Conservation (phyloP, 148 eudicot genomes). For the Silene uniflora region DNA sequence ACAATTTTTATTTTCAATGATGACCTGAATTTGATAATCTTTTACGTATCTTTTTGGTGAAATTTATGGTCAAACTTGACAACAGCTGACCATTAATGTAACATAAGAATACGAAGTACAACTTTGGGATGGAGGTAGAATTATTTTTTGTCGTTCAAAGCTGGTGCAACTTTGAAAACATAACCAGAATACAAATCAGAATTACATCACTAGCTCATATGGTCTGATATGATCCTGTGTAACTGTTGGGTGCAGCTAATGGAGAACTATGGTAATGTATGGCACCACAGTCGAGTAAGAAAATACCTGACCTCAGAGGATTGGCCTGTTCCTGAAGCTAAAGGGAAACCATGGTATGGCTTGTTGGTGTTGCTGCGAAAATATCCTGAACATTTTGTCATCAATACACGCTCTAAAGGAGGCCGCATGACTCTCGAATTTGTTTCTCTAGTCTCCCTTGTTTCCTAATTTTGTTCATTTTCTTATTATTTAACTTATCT, state of each 20-base stretch:
- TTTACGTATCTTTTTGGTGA: no score
- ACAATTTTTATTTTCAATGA: no score
- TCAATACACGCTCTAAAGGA: slow-evolving; percentile 83
- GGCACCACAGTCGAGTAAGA: slow-evolving; percentile 92
- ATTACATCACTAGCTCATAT: not conserved
- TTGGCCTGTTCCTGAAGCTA: slow-evolving; percentile 57
- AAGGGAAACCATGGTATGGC: slow-evolving; percentile 89
- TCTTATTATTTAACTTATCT: not conserved
- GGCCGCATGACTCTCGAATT: slow-evolving; percentile 72
- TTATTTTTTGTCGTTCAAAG: not conserved
- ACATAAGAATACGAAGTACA: no score
- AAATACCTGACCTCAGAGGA: slow-evolving; percentile 85
- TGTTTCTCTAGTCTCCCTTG: slow-evolving; percentile 90
- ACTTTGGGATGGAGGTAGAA: no score
- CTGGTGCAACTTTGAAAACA: not conserved
- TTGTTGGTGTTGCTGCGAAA: slow-evolving; percentile 84
- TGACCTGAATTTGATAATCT: no score
- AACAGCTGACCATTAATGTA: no score
- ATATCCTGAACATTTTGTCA: slow-evolving; percentile 90
- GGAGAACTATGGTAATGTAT: slow-evolving; percentile 58
- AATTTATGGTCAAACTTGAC: no score
- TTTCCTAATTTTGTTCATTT: slow-evolving; percentile 46
- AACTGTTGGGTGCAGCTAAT: slow-evolving; percentile 51
- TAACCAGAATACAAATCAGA: no score
- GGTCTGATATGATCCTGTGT: slow-evolving; percentile 9